phyloP scores from a whole-genome alignment of 78 protist species.

The Diacronema lutheri region DNA sequence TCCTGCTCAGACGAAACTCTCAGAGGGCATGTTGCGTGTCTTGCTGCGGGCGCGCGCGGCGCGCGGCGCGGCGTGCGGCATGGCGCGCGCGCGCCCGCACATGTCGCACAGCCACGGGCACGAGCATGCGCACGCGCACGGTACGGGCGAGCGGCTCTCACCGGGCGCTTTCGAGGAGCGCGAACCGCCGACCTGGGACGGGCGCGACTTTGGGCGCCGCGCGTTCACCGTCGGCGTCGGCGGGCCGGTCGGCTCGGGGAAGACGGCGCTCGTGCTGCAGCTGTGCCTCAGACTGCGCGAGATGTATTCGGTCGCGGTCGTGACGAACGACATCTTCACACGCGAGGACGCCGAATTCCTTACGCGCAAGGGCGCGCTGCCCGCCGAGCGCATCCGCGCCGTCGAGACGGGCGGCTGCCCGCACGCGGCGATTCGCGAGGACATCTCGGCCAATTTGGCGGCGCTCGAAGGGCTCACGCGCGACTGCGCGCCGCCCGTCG shows the following conservation, averaged over 20 bases:
- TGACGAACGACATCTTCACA: conserved; percentile 60
- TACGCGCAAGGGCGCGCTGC: conserved; percentile 32
- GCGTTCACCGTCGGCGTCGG: conserved; percentile 69
- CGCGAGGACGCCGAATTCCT: conserved; percentile 57
- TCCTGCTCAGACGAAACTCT: no score
- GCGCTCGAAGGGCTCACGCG: conserved; percentile 39
- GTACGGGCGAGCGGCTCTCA: no score
- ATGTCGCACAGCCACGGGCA: no score
- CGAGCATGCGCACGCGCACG: no score
- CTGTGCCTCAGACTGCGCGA: neutral
- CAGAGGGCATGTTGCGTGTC: no score
- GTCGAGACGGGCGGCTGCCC: conserved; percentile 52
- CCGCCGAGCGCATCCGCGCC: conserved; percentile 46
- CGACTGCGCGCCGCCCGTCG: neutral
- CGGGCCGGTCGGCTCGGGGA: conserved; percentile 59
- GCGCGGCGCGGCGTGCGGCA: no score
- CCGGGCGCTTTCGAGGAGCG: no score
- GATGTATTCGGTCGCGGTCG: neutral
- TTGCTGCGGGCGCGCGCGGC: no score
- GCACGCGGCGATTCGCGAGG: conserved; percentile 64
- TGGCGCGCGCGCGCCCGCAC: no score
- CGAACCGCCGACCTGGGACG: neutral
- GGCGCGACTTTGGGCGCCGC: conserved; percentile 39
- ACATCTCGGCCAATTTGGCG: conserved; percentile 34
- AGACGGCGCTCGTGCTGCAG: conserved; percentile 41